phyloP scores from a whole-genome alignment of 1,284 basidiomycete species.

The Rhizopogon hawkerae region DNA sequence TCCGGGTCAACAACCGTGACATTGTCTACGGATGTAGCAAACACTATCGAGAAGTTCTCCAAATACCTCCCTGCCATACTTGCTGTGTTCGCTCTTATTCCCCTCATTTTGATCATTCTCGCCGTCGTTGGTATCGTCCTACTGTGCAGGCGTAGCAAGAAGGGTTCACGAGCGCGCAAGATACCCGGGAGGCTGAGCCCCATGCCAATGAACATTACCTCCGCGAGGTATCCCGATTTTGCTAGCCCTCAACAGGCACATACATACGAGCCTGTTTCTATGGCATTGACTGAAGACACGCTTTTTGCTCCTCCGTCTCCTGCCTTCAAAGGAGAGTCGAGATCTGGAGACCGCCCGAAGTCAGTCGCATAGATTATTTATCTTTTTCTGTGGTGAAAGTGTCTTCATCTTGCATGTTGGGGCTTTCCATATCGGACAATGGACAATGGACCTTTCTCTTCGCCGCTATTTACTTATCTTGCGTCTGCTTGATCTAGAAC shows the following conservation, averaged over 20 bases:
- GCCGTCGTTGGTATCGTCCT: conserved; percentile 42
- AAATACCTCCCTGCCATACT: conserved; percentile 62
- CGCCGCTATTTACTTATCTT: conserved; percentile 10
- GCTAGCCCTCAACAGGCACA: conserved; percentile 25
- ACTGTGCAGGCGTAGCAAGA: conserved; percentile 39
- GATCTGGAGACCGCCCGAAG: conserved; percentile 33
- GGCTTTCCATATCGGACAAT: no score
- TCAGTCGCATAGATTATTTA: conserved; percentile 33
- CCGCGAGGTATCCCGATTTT: conserved; percentile 8
- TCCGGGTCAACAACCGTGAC: conserved; percentile 38
- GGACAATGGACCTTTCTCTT: conserved; percentile 10
- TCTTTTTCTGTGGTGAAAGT: background rate
- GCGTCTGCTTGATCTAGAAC: background rate
- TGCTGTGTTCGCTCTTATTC: conserved; percentile 64
- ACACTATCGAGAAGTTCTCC: conserved; percentile 51
- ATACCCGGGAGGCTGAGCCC: conserved; percentile 46
- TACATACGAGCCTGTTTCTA: conserved; percentile 61
- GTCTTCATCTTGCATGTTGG: background rate
- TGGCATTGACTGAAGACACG: conserved; percentile 68
- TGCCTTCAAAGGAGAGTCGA: conserved; percentile 42
- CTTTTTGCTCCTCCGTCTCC: conserved; percentile 54
- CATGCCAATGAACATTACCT: conserved; percentile 33
- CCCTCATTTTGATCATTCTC: conserved; percentile 53
- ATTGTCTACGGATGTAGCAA: conserved; percentile 46
- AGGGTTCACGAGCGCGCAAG: conserved; percentile 28